These are phyloP conservation scores for Hygrocybe coccinea DNA, from an alignment of 768 basidiomycete genomes.

Conservation along the genomic window DNA sequence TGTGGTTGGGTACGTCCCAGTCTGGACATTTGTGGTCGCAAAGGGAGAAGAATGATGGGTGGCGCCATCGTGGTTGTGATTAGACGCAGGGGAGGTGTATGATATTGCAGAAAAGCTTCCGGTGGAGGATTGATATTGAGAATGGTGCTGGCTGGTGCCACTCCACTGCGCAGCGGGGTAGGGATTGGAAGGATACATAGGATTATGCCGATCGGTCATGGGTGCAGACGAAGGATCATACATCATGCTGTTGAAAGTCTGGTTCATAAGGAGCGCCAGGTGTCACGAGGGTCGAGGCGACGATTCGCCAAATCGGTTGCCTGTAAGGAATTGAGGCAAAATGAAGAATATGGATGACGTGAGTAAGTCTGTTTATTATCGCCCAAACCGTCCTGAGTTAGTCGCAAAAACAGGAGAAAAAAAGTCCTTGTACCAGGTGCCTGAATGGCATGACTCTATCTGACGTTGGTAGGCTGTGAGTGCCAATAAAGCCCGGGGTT, in stretches of 20 bases:
- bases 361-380: neutral
- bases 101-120: slow-evolving; percentile 11
- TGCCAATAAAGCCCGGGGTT: neutral
- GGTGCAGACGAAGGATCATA: slow-evolving; percentile 2
- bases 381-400: slow-evolving; percentile 4
- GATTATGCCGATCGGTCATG: slow-evolving; percentile 14
- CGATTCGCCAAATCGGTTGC: slow-evolving; percentile 1
- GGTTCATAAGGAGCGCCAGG: slow-evolving; percentile 12
- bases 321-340: neutral
- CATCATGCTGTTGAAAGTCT: neutral
- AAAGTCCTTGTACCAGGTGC: neutral
- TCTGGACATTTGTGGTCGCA: slow-evolving; percentile 5
- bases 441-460: slow-evolving; percentile 2
- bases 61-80: slow-evolving; percentile 8
- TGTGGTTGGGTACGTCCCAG: neutral
- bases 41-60: slow-evolving; percentile 11
- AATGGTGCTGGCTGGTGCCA: slow-evolving; percentile 15
- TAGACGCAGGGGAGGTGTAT: slow-evolving; percentile 22
- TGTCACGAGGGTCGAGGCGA: slow-evolving; percentile 10
- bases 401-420: neutral
- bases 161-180: slow-evolving; percentile 36
- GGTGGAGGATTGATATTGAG: slow-evolving; percentile 20
- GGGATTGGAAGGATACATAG: slow-evolving; percentile 22
- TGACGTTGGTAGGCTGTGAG: neutral
- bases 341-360: slow-evolving; percentile 4